phyloP scores from a whole-genome alignment of 495 filamentous ascomycete genomes.

The Penicillium flavigenum region DNA sequence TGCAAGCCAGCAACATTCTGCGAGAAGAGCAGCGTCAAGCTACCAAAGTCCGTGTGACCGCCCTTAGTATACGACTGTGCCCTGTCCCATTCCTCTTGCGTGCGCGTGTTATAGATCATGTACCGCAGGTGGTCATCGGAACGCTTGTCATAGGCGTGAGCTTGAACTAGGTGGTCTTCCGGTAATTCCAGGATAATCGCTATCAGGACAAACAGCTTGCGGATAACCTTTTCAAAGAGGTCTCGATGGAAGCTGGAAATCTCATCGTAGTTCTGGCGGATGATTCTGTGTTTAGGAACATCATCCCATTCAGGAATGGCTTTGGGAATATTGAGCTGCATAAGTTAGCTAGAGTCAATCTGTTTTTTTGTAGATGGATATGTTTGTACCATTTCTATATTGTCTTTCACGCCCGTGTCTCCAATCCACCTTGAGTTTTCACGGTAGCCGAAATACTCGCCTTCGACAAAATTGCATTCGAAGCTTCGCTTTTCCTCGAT shows the following conservation, averaged over 20 bases:
- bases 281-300: constrained; percentile 31
- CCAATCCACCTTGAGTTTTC: constrained; percentile 46
- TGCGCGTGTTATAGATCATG: constrained; percentile 54
- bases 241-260: constrained; percentile 28
- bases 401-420: constrained; percentile 46
- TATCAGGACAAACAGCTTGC: constrained; percentile 34
- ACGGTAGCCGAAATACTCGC: constrained; percentile 48
- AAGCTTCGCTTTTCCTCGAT: constrained; percentile 37
- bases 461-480: constrained; percentile 45
- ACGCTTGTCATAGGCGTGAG: constrained; percentile 48
- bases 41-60: too few species aligned
- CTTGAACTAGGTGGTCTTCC: constrained; percentile 48
- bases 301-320: constrained; percentile 42
- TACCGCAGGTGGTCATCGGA: constrained; percentile 54
- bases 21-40: too few species aligned
- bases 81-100: constrained; percentile 10
- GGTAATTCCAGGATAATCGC: constrained; percentile 54
- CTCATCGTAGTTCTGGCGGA: constrained; percentile 25
- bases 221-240: constrained; percentile 22
- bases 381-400: constrained; percentile 43
- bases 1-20: too few species aligned
- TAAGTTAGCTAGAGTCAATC: constrained; percentile 5
- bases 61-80: too few species aligned
- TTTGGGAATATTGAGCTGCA: constrained; percentile 50
- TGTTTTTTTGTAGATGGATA: neutral